Percentiles rank a stretch among this genome's conserved stretches.
Conservation (phyloP, 768 basidiomycete species). For the Lactarius deliciosus region DNA sequence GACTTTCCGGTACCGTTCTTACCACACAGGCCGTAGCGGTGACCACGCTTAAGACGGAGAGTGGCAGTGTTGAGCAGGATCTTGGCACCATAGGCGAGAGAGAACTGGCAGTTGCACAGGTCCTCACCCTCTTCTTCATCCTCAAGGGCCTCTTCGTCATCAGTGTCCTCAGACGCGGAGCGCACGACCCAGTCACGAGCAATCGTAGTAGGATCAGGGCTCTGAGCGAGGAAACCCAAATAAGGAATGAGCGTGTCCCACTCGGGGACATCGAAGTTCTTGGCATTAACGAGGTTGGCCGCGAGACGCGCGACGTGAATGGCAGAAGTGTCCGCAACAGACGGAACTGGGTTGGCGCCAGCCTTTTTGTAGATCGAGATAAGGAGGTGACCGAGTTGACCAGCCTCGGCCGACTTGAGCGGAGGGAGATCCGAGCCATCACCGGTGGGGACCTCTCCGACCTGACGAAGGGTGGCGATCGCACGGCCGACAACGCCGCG, state of each 20-base stretch:
- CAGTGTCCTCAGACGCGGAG: slow-evolving; percentile 76
- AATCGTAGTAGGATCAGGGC: slow-evolving; percentile 65
- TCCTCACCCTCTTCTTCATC: slow-evolving; percentile 99
- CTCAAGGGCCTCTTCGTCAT: slow-evolving; percentile 64
- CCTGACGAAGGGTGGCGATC: slow-evolving; percentile 92
- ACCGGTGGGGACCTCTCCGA: slow-evolving; percentile 84
- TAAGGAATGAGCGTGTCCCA: slow-evolving; percentile 84
- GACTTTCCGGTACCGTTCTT: slow-evolving; percentile 99
- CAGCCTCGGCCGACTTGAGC: slow-evolving; percentile 70
- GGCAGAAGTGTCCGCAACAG: slow-evolving; percentile 54
- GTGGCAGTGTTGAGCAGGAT: slow-evolving; percentile 95
- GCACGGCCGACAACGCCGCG: slow-evolving; percentile 89
- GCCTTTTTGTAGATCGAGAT: slow-evolving; percentile 84
- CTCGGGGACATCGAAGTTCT: slow-evolving; percentile 87
- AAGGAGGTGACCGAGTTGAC: slow-evolving; percentile 64
- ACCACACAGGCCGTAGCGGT: slow-evolving; percentile 98
- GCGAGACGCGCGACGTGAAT: slow-evolving; percentile 79
- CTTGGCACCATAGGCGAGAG: slow-evolving; percentile 97
- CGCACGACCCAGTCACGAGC: slow-evolving; percentile 87
- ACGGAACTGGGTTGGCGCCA: slow-evolving; percentile 55
- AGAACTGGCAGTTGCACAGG: slow-evolving; percentile 98
- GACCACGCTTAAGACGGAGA: slow-evolving; percentile 96
- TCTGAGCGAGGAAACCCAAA: slow-evolving; percentile 62
- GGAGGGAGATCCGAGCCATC: slow-evolving; percentile 94
- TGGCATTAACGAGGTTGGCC: slow-evolving; percentile 81